Conservation (phyloP, 2,329 filamentous ascomycete genomes). For the Cytospora paraplurivora region DNA sequence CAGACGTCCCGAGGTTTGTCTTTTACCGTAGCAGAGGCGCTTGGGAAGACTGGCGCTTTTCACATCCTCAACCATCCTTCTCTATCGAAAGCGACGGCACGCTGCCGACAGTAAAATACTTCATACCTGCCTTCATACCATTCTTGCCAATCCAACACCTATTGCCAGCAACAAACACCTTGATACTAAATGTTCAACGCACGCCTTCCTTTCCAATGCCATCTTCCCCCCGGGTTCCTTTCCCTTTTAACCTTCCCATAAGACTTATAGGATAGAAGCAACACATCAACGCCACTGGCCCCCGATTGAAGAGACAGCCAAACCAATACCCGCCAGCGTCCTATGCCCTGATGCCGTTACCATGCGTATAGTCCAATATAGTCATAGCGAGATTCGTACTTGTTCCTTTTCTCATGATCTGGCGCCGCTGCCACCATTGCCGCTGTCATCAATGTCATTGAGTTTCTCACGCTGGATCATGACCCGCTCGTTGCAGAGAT, state of each 20-base stretch:
- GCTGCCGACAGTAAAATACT: background rate
- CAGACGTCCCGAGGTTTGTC: too few relatives aligned
- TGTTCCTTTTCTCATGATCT: background rate
- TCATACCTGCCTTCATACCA: background rate
- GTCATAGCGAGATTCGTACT: conserved; percentile 5
- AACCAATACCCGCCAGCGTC: conserved; percentile 14
- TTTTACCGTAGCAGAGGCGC: background rate
- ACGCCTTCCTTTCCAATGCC: conserved; percentile 12
- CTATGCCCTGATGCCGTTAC: conserved; percentile 19
- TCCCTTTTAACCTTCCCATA: conserved; percentile 5
- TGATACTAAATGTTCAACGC: background rate
- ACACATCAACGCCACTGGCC: conserved; percentile 16
- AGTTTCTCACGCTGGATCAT: conserved; percentile 64
- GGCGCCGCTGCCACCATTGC: conserved; percentile 16
- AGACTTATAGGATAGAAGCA: conserved; percentile 6
- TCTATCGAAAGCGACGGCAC: background rate
- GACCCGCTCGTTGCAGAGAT: conserved; percentile 68
- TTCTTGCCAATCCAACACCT: background rate
- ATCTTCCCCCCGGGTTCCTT: background rate
- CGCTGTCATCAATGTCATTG: conserved; percentile 35
- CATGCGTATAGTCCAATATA: conserved; percentile 23
- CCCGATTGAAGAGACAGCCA: conserved; percentile 10
- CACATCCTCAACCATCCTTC: background rate
- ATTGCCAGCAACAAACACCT: conserved; percentile 1
- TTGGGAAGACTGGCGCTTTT: background rate